phyloP scores from a whole-genome alignment of 441 rosid genomes.

The Geranium incanum region DNA sequence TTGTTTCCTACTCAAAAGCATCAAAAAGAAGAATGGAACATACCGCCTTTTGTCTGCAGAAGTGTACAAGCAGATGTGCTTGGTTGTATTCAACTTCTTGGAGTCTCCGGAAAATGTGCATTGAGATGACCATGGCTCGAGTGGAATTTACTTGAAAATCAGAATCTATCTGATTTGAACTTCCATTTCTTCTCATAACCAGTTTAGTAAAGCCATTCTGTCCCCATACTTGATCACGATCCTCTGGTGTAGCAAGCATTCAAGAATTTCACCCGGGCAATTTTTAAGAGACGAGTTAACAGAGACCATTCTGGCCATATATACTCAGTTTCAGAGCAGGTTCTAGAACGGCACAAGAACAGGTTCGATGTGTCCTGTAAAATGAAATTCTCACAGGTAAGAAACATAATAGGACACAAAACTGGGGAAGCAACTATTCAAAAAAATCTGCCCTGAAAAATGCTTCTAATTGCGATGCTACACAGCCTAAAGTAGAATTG shows the following conservation, averaged over 20 bases:
- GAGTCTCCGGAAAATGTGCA: neutral
- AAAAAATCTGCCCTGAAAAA: neutral
- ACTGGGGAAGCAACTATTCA: neutral
- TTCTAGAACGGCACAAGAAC: neutral
- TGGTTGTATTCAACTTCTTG: neutral
- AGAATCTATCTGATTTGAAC: too few relatives aligned
- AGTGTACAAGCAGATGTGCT: neutral
- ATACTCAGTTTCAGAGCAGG: neutral
- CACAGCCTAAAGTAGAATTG: too few relatives aligned
- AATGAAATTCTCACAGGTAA: neutral
- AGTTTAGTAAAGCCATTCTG: too few relatives aligned
- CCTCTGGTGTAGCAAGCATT: neutral
- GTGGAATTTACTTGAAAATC: too few relatives aligned
- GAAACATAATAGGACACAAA: neutral
- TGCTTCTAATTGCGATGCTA: neutral
- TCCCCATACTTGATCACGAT: neutral
- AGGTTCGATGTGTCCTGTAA: neutral
- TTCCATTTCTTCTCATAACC: too few relatives aligned
- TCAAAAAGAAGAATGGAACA: neutral
- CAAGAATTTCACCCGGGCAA: too few relatives aligned
- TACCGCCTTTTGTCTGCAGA: neutral
- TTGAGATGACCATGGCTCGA: too few relatives aligned
- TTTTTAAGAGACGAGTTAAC: neutral
- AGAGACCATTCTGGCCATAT: neutral
- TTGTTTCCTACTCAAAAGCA: neutral